Conservation (phyloP, 2,329 filamentous ascomycete species). For the Aspergillus aculeatus region DNA sequence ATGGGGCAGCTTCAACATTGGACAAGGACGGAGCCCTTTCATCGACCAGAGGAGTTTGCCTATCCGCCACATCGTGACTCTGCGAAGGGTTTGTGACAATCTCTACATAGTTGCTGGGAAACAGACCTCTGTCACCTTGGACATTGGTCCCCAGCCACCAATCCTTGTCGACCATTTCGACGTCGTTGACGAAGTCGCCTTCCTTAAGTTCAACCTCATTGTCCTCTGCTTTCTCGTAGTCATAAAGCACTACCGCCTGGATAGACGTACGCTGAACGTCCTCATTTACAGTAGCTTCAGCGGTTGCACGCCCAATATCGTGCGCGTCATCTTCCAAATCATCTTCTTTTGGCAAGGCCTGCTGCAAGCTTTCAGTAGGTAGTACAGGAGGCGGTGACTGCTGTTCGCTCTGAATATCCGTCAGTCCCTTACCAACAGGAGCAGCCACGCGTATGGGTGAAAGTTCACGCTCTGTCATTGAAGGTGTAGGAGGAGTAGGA, state of each 20-base stretch:
- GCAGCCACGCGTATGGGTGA: slow-evolving; percentile 85
- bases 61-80: slow-evolving; percentile 26
- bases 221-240: slow-evolving; percentile 96
- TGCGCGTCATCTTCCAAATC: slow-evolving; percentile 63
- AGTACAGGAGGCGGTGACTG: slow-evolving; percentile 47
- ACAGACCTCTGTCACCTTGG: slow-evolving; percentile 80
- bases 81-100: slow-evolving; percentile 63
- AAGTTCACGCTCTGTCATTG: slow-evolving; percentile 47
- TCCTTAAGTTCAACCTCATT: slow-evolving; percentile 92
- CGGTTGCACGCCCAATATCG: slow-evolving; percentile 60
- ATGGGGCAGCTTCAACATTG: slow-evolving; percentile 31
- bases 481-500: slow-evolving; percentile 49
- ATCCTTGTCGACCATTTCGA: slow-evolving; percentile 96
- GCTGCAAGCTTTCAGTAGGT: slow-evolving; percentile 62
- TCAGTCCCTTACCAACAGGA: slow-evolving; percentile 68
- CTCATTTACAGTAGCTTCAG: slow-evolving; percentile 54
- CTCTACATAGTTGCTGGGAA: slow-evolving; percentile 97
- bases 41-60: slow-evolving; percentile 26
- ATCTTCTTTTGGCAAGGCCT: slow-evolving; percentile 62
- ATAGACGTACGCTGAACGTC: slow-evolving; percentile 57
- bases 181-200: slow-evolving; percentile 83
- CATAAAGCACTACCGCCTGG: slow-evolving; percentile 80
- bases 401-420: slow-evolving; percentile 45
- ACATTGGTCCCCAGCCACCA: slow-evolving; percentile 98
- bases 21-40: slow-evolving; percentile 36